phyloP scores from a whole-genome alignment of 2,329 filamentous ascomycete species.

The Botryosphaeria dothidea region DNA sequence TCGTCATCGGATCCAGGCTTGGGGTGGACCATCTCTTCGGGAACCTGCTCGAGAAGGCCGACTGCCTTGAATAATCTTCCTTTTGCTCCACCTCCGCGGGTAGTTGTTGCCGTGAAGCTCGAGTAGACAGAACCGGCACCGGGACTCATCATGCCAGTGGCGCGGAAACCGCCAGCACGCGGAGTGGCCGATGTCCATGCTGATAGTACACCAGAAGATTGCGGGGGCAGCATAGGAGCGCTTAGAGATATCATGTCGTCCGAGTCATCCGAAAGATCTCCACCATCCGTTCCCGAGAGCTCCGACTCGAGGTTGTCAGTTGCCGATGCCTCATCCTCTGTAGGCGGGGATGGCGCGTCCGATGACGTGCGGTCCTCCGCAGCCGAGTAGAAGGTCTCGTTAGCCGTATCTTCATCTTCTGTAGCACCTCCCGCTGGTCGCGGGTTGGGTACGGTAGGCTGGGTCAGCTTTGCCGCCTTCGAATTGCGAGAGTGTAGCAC shows the following conservation, averaged over 20 bases:
- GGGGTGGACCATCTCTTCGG: conserved; percentile 79
- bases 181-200: conserved; percentile 81
- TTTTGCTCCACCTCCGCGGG: conserved; percentile 68
- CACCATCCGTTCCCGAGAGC: conserved; percentile 64
- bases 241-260: conserved; percentile 92
- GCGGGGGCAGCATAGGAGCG: conserved; percentile 75
- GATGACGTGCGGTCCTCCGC: conserved; percentile 66
- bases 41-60: conserved; percentile 70
- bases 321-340: conserved; percentile 37
- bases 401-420: conserved; percentile 75
- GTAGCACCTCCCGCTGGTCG: conserved; percentile 58
- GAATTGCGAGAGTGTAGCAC: conserved; percentile 64
- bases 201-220: conserved; percentile 75
- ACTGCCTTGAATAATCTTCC: conserved; percentile 85
- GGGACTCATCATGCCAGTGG: conserved; percentile 76
- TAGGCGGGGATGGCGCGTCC: conserved; percentile 40
- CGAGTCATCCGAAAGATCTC: conserved; percentile 84
- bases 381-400: conserved; percentile 90
- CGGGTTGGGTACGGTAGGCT: conserved; percentile 46
- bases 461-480: conserved; percentile 51
- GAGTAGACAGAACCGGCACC: conserved; percentile 76
- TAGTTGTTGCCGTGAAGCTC: conserved; percentile 80
- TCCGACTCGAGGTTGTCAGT: conserved; percentile 56
- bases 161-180: conserved; percentile 68
- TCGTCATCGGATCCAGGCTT: conserved; percentile 84